Base-by-base conservation (phyloP, 2,329 filamentous ascomycete genomes). In the Annulohypoxylon truncatum region DNA sequence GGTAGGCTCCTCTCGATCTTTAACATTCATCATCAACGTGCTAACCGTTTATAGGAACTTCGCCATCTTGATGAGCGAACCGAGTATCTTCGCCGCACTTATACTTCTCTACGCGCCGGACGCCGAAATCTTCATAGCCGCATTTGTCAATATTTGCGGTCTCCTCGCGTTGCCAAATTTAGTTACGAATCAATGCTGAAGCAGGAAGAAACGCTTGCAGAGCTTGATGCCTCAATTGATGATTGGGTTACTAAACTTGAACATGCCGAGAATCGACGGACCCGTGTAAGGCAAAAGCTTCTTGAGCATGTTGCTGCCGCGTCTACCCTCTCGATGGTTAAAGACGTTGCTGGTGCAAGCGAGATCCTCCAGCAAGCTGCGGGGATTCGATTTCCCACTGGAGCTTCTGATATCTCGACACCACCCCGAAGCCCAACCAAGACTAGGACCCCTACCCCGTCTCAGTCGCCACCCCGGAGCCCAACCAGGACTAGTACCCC, bases 181-280 rank as follows among this genome's bases (percentile, higher is more conserved):
- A 92, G 89, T 69, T 85, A 89, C 68, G 91, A 94, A 66, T 89
- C 89, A 18, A 87, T 95, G 77, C 83, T 94, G 42, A 92, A 91
- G 80, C 92, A 94, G 76, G 92, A 94, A 77, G 92, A 94, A 78
- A 90, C 91, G 1, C 83, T 95, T 9, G 87, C 89, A 1, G 92
- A 94, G 76, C 85, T 95, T 5, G 92, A 95, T 74, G 81, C 85
- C 13, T 92, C 90, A 2, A 94, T 95, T 68, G 92, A 94, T 73
- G 91, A 93, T 75, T 94, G 92, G 90, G 88, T 92, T 51, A 83
- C 81, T 71, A 94, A 94, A 80, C 85, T 94, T n/a, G 92, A 94
- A 74, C 86, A 90, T 68, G 90, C 91, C 8, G 92, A 95, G 77
- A 93, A 94, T 75, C 85, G 92, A 73, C 88, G 92, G 40, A 90